phyloP scores from a whole-genome alignment of 1,284 basidiomycete species.

The Heterobasidion irregulare region DNA sequence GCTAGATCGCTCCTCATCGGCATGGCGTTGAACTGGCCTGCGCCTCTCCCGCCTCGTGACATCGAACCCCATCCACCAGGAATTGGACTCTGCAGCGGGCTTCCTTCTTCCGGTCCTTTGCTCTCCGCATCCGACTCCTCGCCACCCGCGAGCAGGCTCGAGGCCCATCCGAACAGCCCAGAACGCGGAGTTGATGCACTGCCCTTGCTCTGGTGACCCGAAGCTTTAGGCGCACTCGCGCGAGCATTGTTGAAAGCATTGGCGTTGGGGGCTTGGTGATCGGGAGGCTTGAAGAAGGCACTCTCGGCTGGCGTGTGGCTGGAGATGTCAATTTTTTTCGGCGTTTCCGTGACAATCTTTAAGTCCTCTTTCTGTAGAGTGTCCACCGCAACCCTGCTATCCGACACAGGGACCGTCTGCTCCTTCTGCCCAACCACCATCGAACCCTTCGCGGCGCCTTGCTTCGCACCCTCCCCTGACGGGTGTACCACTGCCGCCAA shows the following conservation, averaged over 20 bases:
- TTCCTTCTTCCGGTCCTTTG: neutral
- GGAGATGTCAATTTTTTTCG: neutral
- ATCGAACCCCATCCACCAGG: neutral
- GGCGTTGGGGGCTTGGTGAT: neutral
- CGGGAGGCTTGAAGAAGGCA: neutral
- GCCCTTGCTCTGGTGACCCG: conserved; percentile 5
- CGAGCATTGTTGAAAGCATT: neutral
- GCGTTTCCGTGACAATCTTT: conserved; percentile 4
- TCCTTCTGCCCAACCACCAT: neutral
- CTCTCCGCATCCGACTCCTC: conserved; percentile 5
- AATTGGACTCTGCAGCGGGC: neutral
- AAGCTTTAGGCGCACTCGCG: neutral
- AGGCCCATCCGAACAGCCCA: conserved; percentile 5
- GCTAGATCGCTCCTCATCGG: neutral
- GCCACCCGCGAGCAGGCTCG: neutral
- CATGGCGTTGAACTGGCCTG: neutral
- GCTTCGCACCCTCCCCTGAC: too few species aligned
- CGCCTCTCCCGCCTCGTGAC: neutral
- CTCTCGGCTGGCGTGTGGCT: neutral
- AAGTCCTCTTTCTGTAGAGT: conserved; percentile 10
- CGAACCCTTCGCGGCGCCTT: neutral
- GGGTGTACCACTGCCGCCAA: neutral
- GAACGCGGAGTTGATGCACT: conserved; percentile 1
- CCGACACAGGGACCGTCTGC: neutral
- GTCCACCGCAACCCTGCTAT: conserved; percentile 5